phyloP scores from a whole-genome alignment of 2,329 filamentous ascomycete species.

The Cordyceps farinosa region DNA sequence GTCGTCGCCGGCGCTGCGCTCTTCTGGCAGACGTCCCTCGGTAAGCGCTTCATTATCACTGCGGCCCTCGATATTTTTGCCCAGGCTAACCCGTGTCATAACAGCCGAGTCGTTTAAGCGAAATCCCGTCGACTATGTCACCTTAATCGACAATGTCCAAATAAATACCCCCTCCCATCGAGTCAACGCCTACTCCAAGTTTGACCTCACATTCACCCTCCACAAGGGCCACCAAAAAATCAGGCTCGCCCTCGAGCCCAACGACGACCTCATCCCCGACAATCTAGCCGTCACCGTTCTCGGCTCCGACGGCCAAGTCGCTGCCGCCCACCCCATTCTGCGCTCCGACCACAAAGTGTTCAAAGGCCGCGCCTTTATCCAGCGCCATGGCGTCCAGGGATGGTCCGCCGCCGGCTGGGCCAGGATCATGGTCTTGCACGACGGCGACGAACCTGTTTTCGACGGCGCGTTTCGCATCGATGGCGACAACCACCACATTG shows the following conservation, averaged over 20 bases:
- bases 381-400: constrained; percentile 53
- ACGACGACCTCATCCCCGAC: constrained; percentile 81
- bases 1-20: constrained; percentile 31
- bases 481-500: constrained; percentile 82
- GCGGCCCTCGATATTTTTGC: not conserved
- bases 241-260: constrained; percentile 80
- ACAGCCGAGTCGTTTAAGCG: constrained; percentile 68
- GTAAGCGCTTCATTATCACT: constrained; percentile 24
- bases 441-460: constrained; percentile 77
- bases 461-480: constrained; percentile 83
- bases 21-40: constrained; percentile 30
- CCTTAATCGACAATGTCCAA: constrained; percentile 67
- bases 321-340: constrained; percentile 63
- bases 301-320: constrained; percentile 65
- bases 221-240: constrained; percentile 65
- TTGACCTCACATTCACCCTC: constrained; percentile 79
- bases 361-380: constrained; percentile 73
- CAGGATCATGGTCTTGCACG: constrained; percentile 70
- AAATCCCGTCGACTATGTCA: constrained; percentile 72
- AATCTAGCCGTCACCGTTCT: constrained; percentile 72
- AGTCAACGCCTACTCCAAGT: constrained; percentile 75
- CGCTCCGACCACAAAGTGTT: constrained; percentile 76
- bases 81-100: constrained; percentile 14
- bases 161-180: constrained; percentile 77
- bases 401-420: constrained; percentile 89